Percentiles rank a stretch among this genome's conserved stretches.
phyloP scores from a whole-genome alignment of 495 filamentous ascomycete genomes.

The Hyaloscypha finlandica region DNA sequence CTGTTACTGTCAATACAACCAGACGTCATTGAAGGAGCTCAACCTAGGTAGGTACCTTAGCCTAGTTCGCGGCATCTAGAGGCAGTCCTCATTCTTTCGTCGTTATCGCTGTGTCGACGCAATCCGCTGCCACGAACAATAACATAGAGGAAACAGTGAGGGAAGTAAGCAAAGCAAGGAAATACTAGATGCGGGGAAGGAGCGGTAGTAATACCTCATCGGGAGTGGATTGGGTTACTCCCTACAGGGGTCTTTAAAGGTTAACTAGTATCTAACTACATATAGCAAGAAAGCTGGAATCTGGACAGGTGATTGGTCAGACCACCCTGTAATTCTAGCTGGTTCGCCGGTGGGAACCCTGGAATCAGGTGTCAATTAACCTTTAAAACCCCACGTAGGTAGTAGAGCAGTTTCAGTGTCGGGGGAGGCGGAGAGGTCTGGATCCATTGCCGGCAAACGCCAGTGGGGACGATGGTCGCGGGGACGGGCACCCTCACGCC shows the following conservation, averaged over 20 bases:
- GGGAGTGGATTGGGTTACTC: slow-evolving; percentile 7
- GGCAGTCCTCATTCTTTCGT: background rate
- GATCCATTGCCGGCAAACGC: background rate
- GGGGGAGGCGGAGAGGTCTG: background rate
- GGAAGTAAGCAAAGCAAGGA: slow-evolving; percentile 7
- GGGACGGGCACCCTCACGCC: too few relatives aligned
- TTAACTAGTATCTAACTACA: too few relatives aligned
- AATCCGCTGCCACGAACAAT: background rate
- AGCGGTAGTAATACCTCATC: slow-evolving; percentile 10
- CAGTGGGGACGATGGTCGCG: background rate
- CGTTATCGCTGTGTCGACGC: background rate
- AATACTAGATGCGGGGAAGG: slow-evolving; percentile 16
- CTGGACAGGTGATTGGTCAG: too few relatives aligned
- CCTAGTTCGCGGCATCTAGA: background rate
- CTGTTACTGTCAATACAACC: background rate
- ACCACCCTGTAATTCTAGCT: too few relatives aligned
- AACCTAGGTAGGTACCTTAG: background rate
- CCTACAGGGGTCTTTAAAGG: too few relatives aligned
- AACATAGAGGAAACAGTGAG: background rate
- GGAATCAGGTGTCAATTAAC: too few relatives aligned
- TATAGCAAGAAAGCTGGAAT: too few relatives aligned
- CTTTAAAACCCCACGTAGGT: too few relatives aligned
- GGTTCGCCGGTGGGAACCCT: too few relatives aligned
- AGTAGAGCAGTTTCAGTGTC: background rate
- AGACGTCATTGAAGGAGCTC: slow-evolving; percentile 1